These are phyloP conservation scores for Middelhovenomyces tepae DNA, from an alignment of 805 yeast species.

Conservation along the genomic window DNA sequence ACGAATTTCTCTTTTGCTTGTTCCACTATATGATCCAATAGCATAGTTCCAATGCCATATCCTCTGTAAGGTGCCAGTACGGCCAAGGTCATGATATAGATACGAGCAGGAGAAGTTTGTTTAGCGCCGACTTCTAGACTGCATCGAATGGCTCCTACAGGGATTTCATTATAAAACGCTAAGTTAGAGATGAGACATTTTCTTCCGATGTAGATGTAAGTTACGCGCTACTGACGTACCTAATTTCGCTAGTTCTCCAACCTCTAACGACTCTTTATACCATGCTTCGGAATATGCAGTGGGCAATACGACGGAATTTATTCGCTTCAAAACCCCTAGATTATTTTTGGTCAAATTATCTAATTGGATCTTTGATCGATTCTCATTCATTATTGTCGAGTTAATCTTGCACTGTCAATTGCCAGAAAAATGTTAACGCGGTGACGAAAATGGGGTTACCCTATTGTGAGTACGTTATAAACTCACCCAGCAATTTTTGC, in stretches of 20 bases:
- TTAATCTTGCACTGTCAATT: no score
- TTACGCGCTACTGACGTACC: conserved; percentile 24
- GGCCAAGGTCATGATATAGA: conserved; percentile 59
- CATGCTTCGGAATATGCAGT: conserved; percentile 42
- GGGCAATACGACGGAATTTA: conserved; percentile 47
- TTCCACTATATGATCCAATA: conserved; percentile 48
- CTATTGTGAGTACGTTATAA: no score
- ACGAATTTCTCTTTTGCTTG: conserved; percentile 47
- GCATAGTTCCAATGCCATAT: conserved; percentile 51
- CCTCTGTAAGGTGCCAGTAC: conserved; percentile 58
- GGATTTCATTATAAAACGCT: conserved; percentile 64
- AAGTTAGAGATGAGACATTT: conserved; percentile 11
- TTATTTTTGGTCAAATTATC: conserved; percentile 57
- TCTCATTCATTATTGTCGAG: no score
- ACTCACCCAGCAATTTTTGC: no score
- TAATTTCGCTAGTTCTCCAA: conserved; percentile 46
- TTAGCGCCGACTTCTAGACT: conserved; percentile 33
- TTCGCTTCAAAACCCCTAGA: conserved; percentile 47
- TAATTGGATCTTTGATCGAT: conserved; percentile 34
- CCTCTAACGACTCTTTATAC: conserved; percentile 39
- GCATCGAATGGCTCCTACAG: conserved; percentile 71
- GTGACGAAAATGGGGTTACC: no score
- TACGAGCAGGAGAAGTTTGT: conserved; percentile 41
- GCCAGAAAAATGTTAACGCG: no score
- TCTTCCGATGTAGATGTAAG: conserved; percentile 1